These are phyloP conservation scores for Carex scoparia DNA, from an alignment of 176 grass and related monocot genomes.

Conservation along the genomic window DNA sequence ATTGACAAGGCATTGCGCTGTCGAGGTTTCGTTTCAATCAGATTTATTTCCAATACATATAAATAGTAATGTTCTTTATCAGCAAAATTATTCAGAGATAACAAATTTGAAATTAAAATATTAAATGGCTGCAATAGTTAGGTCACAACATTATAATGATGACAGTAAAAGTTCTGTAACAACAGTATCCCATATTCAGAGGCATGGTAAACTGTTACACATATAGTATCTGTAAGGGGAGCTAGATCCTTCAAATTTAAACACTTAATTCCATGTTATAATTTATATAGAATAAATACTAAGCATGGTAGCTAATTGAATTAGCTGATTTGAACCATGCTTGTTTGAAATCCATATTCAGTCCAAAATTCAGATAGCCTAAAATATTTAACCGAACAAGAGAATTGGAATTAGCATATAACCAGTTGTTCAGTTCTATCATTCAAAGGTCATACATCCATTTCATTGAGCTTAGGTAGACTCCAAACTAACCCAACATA, in stretches of 20 bases:
- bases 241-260: background rate
- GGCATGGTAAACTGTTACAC: too few relatives aligned
- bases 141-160: background rate
- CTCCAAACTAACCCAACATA: background rate
- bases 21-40: background rate
- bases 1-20: background rate
- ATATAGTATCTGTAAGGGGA: background rate
- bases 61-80: background rate
- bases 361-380: background rate
- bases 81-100: background rate
- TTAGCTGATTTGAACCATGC: background rate
- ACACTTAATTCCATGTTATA: background rate
- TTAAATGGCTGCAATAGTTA: background rate
- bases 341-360: background rate
- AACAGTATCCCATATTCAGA: background rate
- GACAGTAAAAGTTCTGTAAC: background rate
- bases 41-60: background rate
- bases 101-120: background rate
- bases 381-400: background rate
- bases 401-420: background rate
- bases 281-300: background rate
- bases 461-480: too few relatives aligned
- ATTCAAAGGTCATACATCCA: background rate
- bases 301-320: background rate
- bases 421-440: background rate